Evolutionary conservation across 371 early-diverging fungal genomes (phyloP).

Genomic region (Actinomucor elegans): DNA sequence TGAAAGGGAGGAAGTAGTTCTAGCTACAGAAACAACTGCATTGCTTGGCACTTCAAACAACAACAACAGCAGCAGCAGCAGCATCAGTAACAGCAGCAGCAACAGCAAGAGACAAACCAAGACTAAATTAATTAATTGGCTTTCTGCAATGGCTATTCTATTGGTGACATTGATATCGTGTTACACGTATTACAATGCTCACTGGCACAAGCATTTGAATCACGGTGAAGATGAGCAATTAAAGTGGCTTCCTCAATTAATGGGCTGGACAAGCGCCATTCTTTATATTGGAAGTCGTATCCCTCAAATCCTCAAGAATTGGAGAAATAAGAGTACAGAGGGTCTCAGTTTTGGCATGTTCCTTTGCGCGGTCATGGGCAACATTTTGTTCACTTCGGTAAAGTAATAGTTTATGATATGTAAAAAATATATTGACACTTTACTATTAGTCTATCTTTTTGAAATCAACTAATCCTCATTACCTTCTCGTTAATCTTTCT

Average conservation of each 20-base stretch:
- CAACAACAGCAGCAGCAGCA: no score
- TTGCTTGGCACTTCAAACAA: neutral
- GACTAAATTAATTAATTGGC: constrained; percentile 8
- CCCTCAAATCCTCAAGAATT: constrained; percentile 76
- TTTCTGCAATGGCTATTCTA: constrained; percentile 14
- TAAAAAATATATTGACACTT: neutral
- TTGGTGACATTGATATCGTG: constrained; percentile 21
- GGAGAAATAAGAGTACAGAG: constrained; percentile 61
- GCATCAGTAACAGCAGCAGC: neutral
- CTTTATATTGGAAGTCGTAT: constrained; percentile 60
- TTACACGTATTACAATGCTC: constrained; percentile 20
- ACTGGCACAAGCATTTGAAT: neutral
- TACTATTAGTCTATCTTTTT: constrained; percentile 49
- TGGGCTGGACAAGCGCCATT: constrained; percentile 50
- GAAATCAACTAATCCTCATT: constrained; percentile 39
- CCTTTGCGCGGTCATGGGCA: constrained; percentile 67
- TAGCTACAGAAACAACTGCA: constrained; percentile 1
- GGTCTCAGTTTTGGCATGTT: constrained; percentile 80
- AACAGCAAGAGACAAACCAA: neutral
- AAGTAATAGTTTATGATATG: neutral
- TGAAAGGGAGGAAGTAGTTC: constrained; percentile 1
- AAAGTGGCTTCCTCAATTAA: constrained; percentile 27
- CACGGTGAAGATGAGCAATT: neutral
- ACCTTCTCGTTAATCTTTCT: constrained; percentile 52
- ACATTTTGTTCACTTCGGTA: constrained; percentile 15